A percentile compares a stretch with the other conserved stretches of the same genome.
Conservation (phyloP, 257 asterid genomes). For the Solanum neorickii region DNA sequence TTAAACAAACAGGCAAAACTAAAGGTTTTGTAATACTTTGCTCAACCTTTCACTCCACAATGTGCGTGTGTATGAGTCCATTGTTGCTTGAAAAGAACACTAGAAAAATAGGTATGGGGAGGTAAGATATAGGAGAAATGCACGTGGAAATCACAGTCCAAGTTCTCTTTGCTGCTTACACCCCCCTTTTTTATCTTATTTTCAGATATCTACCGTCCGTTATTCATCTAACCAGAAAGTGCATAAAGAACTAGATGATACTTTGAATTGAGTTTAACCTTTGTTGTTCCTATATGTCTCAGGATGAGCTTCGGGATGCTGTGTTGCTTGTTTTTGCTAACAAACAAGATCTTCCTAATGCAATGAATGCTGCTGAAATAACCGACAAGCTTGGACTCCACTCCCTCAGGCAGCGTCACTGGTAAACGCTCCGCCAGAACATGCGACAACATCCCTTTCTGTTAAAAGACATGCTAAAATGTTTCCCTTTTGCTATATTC, state of each 20-base stretch:
- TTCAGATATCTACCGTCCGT: neutral
- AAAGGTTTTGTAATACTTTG: neutral
- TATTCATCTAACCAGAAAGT: neutral
- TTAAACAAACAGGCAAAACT: neutral
- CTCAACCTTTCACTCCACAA: neutral
- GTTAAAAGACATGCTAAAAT: neutral
- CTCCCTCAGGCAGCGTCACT: conserved; percentile 91
- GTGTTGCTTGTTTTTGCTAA: conserved; percentile 84
- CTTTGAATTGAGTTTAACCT: neutral
- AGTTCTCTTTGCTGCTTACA: neutral
- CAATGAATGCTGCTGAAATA: conserved; percentile 90
- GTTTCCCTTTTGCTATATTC: neutral
- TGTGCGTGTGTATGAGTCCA: neutral
- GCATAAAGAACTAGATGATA: neutral
- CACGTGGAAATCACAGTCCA: neutral
- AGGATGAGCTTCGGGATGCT: conserved; percentile 48
- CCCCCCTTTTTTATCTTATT: neutral
- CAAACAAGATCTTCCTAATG: conserved; percentile 95
- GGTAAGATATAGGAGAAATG: neutral
- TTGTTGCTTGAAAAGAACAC: neutral
- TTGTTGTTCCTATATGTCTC: neutral
- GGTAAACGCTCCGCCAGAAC: conserved; percentile 19
- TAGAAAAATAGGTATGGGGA: neutral
- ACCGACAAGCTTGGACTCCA: conserved; percentile 90
- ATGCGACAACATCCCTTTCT: neutral